Evolutionary conservation across 768 basidiomycete genomes (phyloP).

Genomic region (Agrocybe chaxingu): DNA sequence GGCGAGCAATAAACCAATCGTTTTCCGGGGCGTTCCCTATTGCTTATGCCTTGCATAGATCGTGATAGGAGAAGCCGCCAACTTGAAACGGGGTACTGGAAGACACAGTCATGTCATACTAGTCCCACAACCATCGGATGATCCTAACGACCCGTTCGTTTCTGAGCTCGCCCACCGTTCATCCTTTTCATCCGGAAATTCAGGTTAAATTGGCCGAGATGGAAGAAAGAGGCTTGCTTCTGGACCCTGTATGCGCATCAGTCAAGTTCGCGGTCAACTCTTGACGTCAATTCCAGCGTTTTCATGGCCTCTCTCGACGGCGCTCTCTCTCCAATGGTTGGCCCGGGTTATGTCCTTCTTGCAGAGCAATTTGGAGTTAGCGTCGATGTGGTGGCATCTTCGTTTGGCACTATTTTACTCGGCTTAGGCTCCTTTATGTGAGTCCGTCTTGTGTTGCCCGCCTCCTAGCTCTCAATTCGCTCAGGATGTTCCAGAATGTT

Average conservation of each 20-base stretch:
- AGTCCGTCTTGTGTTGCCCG: neutral
- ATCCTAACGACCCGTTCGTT: slow-evolving; percentile 38
- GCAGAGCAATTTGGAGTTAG: slow-evolving; percentile 37
- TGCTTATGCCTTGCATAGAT: slow-evolving; percentile 15
- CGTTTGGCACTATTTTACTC: slow-evolving; percentile 37
- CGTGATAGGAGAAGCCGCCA: slow-evolving; percentile 27
- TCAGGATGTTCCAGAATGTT: slow-evolving; percentile 34
- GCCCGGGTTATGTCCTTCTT: slow-evolving; percentile 39
- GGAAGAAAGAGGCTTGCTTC: slow-evolving; percentile 45
- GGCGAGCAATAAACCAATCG: slow-evolving; percentile 9
- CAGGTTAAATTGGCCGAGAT: slow-evolving; percentile 40
- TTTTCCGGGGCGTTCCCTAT: neutral
- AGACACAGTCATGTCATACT: slow-evolving; percentile 35
- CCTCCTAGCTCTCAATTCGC: neutral
- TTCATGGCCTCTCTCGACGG: slow-evolving; percentile 40
- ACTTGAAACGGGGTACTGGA: slow-evolving; percentile 35
- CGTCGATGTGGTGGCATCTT: slow-evolving; percentile 40
- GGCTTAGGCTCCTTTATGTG: slow-evolving; percentile 42
- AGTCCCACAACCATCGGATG: slow-evolving; percentile 41
- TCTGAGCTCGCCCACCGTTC: neutral
- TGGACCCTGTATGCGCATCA: slow-evolving; percentile 33
- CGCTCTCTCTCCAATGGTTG: slow-evolving; percentile 39
- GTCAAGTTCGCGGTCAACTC: neutral
- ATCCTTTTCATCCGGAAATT: neutral
- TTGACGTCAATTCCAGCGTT: slow-evolving; percentile 20